These are phyloP conservation scores for Boletus barrowsii DNA, from an alignment of 768 basidiomycete genomes.

Conservation along the genomic window DNA sequence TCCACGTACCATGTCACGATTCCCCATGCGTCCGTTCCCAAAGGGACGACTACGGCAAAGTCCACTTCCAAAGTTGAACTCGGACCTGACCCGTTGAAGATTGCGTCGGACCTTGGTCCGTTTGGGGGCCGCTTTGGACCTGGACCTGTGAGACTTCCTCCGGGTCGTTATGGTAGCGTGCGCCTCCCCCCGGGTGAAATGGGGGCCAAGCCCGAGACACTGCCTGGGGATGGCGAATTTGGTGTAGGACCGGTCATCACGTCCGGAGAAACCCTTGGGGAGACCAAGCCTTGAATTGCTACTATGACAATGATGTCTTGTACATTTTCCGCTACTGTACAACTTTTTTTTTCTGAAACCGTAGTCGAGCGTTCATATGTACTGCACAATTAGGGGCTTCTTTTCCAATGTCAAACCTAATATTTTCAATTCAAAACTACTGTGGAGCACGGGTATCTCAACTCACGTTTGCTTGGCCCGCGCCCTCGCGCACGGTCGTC, in stretches of 20 bases:
- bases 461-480: constrained; percentile 19
- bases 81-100: constrained; percentile 13
- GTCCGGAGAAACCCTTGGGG: constrained; percentile 28
- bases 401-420: constrained; percentile 12
- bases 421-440: too few species aligned
- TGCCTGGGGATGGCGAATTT: constrained; percentile 29
- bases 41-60: background rate
- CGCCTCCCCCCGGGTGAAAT: constrained; percentile 19
- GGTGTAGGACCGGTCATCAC: constrained; percentile 26
- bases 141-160: constrained; percentile 18
- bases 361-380: too few species aligned
- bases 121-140: constrained; percentile 23
- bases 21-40: constrained; percentile 20
- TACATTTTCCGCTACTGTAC: background rate
- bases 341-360: too few species aligned
- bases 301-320: background rate
- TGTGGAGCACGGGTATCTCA: background rate
- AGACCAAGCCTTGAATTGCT: constrained; percentile 1
- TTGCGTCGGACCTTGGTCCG: constrained; percentile 9
- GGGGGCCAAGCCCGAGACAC: constrained; percentile 17
- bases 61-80: constrained; percentile 18
- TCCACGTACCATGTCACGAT: constrained; percentile 21
- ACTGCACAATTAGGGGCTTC: background rate
- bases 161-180: constrained; percentile 12
- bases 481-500: constrained; percentile 3